phyloP scores from a whole-genome alignment of 176 grass and related monocot species.

The Hordeum marinum region DNA sequence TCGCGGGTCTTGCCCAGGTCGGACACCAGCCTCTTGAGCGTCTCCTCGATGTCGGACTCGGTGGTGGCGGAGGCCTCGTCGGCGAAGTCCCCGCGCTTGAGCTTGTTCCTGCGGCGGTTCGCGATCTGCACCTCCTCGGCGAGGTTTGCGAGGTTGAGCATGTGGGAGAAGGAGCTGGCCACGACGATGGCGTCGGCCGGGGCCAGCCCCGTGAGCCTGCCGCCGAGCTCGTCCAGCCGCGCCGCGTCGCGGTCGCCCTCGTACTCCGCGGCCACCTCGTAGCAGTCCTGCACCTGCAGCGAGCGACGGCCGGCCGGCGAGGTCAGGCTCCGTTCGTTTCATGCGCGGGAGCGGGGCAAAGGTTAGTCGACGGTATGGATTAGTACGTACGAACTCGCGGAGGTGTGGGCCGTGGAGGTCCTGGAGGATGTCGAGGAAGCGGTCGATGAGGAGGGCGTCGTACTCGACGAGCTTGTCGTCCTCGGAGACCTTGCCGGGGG shows the following conservation, averaged over 20 bases:
- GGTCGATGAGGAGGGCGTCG: slow-evolving; percentile 57
- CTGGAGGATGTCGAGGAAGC: slow-evolving; percentile 80
- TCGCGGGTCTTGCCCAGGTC: slow-evolving; percentile 43
- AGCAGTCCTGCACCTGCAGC: slow-evolving; percentile 82
- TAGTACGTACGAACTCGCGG: slow-evolving; percentile 41
- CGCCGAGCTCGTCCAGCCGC: slow-evolving; percentile 56
- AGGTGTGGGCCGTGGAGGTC: slow-evolving; percentile 44
- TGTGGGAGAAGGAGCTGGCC: slow-evolving; percentile 76
- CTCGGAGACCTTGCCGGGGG: slow-evolving; percentile 55
- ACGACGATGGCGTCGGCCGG: slow-evolving; percentile 63
- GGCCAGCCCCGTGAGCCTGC: slow-evolving; percentile 43
- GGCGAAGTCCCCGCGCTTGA: slow-evolving; percentile 47
- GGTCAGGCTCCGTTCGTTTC: not conserved
- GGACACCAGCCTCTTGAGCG: slow-evolving; percentile 51
- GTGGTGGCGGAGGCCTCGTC: slow-evolving; percentile 71
- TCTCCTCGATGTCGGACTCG: slow-evolving; percentile 89
- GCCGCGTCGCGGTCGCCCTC: slow-evolving; percentile 29
- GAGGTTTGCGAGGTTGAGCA: slow-evolving; percentile 90
- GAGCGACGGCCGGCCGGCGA: not conserved
- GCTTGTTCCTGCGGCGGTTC: slow-evolving; percentile 58
- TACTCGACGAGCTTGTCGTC: slow-evolving; percentile 78
- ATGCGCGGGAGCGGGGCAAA: not conserved
- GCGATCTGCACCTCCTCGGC: slow-evolving; percentile 90
- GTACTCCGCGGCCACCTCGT: slow-evolving; percentile 65
- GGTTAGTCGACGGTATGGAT: not conserved